Evolutionary conservation across 768 basidiomycete species (phyloP).

Genomic region (Termitomyces titanicus): DNA sequence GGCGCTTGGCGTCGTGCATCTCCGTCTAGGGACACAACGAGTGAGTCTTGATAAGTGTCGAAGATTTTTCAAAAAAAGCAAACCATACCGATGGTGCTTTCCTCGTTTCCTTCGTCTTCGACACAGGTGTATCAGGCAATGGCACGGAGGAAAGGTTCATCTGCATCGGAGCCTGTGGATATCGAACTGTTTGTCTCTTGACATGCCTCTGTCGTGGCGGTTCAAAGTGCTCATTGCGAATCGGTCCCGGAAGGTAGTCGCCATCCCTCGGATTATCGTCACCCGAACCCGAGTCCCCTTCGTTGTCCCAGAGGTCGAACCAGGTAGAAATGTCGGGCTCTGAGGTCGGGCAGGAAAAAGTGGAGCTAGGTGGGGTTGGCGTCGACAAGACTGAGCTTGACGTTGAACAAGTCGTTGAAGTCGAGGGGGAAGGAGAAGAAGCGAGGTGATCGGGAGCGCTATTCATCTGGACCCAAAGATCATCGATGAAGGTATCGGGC

Average conservation of each 20-base stretch:
- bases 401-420: neutral
- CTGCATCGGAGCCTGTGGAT: neutral
- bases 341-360: neutral
- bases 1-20: constrained; percentile 9
- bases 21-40: neutral
- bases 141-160: neutral
- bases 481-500: constrained; percentile 6
- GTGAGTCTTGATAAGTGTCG: neutral
- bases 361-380: neutral
- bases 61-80: neutral
- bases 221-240: neutral
- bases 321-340: neutral
- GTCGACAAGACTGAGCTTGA: constrained; percentile 1
- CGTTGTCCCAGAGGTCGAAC: constrained; percentile 6
- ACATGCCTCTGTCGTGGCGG: neutral
- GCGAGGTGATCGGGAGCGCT: neutral
- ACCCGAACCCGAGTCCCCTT: neutral
- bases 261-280: constrained; percentile 9
- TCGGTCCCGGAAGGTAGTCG: constrained; percentile 7
- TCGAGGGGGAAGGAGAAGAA: constrained; percentile 7
- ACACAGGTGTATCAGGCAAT: neutral
- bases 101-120: constrained; percentile 8
- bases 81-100: constrained; percentile 4
- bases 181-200: neutral
- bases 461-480: constrained; percentile 8